phyloP scores from a whole-genome alignment of 495 filamentous ascomycete genomes.

The Rhizodiscina lignyota region DNA sequence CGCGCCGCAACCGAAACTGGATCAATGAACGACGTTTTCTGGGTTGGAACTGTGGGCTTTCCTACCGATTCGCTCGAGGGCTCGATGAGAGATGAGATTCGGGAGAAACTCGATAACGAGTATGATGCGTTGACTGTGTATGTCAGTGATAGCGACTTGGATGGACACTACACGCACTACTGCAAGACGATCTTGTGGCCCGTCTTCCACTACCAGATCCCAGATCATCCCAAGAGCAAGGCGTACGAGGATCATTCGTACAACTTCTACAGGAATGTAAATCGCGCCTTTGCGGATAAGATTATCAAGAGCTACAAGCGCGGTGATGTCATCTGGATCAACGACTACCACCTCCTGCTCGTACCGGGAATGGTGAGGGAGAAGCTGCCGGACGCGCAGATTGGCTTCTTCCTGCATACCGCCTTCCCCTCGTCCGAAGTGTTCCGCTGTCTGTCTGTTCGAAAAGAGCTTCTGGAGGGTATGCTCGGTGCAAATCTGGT shows the following conservation, averaged over 20 bases:
- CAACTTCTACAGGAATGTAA: constrained; percentile 81
- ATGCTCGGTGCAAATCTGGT: constrained; percentile 83
- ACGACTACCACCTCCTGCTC: constrained; percentile 87
- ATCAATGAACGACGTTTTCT: constrained; percentile 50
- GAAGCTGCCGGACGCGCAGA: constrained; percentile 71
- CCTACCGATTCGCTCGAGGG: constrained; percentile 65
- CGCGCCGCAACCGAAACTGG: constrained; percentile 53
- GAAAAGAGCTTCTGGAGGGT: constrained; percentile 72
- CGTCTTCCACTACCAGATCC: constrained; percentile 92
- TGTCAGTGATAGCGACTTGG: constrained; percentile 73
- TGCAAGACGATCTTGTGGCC: constrained; percentile 47
- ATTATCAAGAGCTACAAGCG: constrained; percentile 83
- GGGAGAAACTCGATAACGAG: constrained; percentile 59
- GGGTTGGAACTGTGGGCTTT: constrained; percentile 84
- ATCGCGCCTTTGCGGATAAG: constrained; percentile 77
- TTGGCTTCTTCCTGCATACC: constrained; percentile 88
- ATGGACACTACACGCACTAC: constrained; percentile 84
- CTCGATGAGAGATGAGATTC: constrained; percentile 58
- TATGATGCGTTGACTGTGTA: constrained; percentile 68
- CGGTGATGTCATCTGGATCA: constrained; percentile 81
- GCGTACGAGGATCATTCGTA: constrained; percentile 92
- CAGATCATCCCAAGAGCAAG: constrained; percentile 93
- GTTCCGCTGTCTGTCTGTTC: constrained; percentile 73
- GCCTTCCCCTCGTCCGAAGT: constrained; percentile 93
- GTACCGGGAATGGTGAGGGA: constrained; percentile 83